A percentile compares a stretch with the other conserved stretches of the same genome.
Evolutionary conservation across 2,329 filamentous ascomycete species (phyloP).

Genomic region (Leptographium wingfieldii): DNA sequence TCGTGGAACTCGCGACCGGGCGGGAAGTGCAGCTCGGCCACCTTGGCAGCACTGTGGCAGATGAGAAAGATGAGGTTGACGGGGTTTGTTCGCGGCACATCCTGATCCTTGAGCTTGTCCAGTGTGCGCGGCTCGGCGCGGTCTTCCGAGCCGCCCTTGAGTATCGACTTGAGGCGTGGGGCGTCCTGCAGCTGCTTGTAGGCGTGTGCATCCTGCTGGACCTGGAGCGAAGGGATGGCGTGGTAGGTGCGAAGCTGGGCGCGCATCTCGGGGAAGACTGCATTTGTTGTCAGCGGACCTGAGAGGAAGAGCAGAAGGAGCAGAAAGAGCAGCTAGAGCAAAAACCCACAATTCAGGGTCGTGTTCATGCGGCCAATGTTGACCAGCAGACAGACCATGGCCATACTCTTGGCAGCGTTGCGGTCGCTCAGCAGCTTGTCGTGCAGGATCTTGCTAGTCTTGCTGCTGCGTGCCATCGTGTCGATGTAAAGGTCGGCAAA

Average conservation of each 20-base stretch:
- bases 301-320: neutral
- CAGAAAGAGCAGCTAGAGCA: conserved; percentile 30
- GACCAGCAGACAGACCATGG: conserved; percentile 95
- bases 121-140: conserved; percentile 69
- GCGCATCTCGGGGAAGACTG: conserved; percentile 98
- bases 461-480: conserved; percentile 96
- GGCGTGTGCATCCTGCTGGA: conserved; percentile 84
- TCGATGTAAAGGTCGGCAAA: conserved; percentile 98
- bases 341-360: conserved; percentile 86
- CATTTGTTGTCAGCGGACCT: conserved; percentile 48
- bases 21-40: conserved; percentile 87
- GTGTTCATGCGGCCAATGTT: conserved; percentile 99
- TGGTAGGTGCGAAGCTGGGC: conserved; percentile 96
- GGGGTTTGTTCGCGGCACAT: conserved; percentile 72
- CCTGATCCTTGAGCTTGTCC: conserved; percentile 60
- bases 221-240: conserved; percentile 90
- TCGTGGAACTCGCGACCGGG: conserved; percentile 85
- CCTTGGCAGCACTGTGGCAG: conserved; percentile 75
- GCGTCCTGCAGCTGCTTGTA: conserved; percentile 98
- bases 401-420: conserved; percentile 91
- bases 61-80: conserved; percentile 96
- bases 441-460: conserved; percentile 95
- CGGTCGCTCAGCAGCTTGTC: conserved; percentile 91
- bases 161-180: conserved; percentile 86
- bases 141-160: conserved; percentile 94